Evolutionary conservation across 1,139 yeast genomes (phyloP).

Genomic region (Yamadazyma oceani): DNA sequence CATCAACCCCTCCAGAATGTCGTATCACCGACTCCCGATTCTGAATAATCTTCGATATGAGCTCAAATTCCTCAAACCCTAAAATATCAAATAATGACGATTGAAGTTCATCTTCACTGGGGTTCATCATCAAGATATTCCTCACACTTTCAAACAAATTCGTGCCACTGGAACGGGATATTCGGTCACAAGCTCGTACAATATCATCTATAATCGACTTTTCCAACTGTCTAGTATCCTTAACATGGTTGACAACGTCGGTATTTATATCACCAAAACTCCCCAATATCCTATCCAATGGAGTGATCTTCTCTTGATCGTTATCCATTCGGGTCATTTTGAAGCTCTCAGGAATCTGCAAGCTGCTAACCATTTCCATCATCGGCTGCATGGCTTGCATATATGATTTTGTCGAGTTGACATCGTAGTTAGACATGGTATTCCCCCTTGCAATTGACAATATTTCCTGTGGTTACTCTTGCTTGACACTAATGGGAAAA

Average conservation of each 20-base stretch:
- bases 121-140: slow-evolving; percentile 27
- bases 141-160: slow-evolving; percentile 23
- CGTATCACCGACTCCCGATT: slow-evolving; percentile 35
- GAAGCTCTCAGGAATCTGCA: slow-evolving; percentile 24
- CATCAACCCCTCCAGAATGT: background rate
- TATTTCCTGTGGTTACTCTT: too few species aligned
- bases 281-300: slow-evolving; percentile 27
- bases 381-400: slow-evolving; percentile 76
- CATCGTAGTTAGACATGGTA: slow-evolving; percentile 34
- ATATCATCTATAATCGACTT: slow-evolving; percentile 21
- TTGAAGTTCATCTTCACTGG: slow-evolving; percentile 63
- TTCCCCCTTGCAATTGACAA: background rate
- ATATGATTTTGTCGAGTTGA: slow-evolving; percentile 69
- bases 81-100: slow-evolving; percentile 70
- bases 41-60: slow-evolving; percentile 66
- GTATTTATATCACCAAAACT: slow-evolving; percentile 34
- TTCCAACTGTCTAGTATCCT: slow-evolving; percentile 17
- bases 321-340: slow-evolving; percentile 35
- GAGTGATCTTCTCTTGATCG: slow-evolving; percentile 29
- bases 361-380: slow-evolving; percentile 42
- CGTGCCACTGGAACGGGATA: slow-evolving; percentile 26
- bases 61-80: slow-evolving; percentile 83
- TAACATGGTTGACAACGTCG: slow-evolving; percentile 30
- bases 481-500: too few species aligned
- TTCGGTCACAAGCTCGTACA: slow-evolving; percentile 27